Base-by-base conservation (phyloP, 371 early-diverging fungal genomes). In the Phascolomyces articulosus region DNA sequence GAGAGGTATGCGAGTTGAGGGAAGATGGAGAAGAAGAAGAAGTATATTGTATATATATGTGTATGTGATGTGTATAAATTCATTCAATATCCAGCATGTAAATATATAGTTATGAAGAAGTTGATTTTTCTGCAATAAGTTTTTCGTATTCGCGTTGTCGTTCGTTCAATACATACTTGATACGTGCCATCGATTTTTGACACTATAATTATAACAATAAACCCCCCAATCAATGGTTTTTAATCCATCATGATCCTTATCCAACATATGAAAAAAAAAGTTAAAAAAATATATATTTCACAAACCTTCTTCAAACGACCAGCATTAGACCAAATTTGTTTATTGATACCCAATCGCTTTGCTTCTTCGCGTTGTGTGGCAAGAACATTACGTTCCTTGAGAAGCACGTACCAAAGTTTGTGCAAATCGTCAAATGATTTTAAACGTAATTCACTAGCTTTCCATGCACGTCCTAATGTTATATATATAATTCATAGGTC, bases 371-470 rank as follows among this genome's bases (percentile, higher is more conserved):
- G 81, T 68, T 97, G 98, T 44, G 93, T 92, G 24, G 92, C 90
- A 60, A 98, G 85, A 63, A 93, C 60, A 69, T 98, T 98, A 73
- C 94, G 91, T 80, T 98, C 98, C 82, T 97, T 97, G 60, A 96
- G 82, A 73, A 96, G 87, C 34, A 96, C 89, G 71, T 90, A 93
- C 98, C 98, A 98, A 69, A 98, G 83, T 76, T 92, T 93, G 82
- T 97, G 98, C 66, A 98, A 84, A 78, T 98, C 98, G 28, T 97
- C 96, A 82, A 96, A 98, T 28, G 91, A 91, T 83, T 98, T 98
- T 60, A 81, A 74, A 27, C 98, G 87, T 61, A 98, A 86, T 77
- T 97, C 98, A 47, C 88, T 85, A 10, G 94, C 93, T 56, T 85
- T 82, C 98, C 98, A 98, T 41, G 95, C 85, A 16, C 98, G 90